Conservation (phyloP, 129 eudicot species). For the Centella asiatica region DNA sequence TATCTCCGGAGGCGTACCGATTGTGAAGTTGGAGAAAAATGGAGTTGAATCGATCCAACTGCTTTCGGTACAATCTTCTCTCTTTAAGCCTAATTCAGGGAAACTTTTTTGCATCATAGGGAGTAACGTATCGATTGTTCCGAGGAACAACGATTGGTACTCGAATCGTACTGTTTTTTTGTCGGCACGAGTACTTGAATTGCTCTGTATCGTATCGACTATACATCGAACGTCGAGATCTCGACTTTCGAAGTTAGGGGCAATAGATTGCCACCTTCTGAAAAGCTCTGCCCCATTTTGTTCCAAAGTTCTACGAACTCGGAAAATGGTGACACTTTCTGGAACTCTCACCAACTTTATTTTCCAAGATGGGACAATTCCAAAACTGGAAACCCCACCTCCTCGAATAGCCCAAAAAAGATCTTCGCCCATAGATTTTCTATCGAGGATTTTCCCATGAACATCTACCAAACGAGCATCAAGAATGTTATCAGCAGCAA, state of each 20-base stretch:
- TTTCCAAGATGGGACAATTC: too few species aligned
- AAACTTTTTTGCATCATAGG: constrained; percentile 4
- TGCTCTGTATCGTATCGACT: too few species aligned
- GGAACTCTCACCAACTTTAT: too few species aligned
- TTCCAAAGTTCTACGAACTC: neutral
- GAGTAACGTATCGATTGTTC: neutral
- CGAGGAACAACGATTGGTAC: constrained; percentile 11
- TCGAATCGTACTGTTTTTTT: neutral
- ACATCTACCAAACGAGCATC: too few species aligned
- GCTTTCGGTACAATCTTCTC: constrained; percentile 10
- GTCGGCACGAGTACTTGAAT: neutral
- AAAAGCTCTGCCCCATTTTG: neutral
- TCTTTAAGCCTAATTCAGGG: constrained; percentile 3
- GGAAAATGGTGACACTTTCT: constrained; percentile 4
- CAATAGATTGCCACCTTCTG: constrained; percentile 16
- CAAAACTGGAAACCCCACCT: too few species aligned
- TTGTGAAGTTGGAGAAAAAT: neutral
- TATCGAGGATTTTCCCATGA: too few species aligned
- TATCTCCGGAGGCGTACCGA: neutral
- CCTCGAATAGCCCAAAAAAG: too few species aligned
- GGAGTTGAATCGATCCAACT: constrained; percentile 21
- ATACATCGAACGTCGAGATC: too few species aligned
- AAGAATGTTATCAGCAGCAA: too few species aligned
- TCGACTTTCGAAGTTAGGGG: neutral
- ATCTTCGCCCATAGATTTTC: too few species aligned